Percentiles rank a stretch among this genome's conserved stretches.
Evolutionary conservation across 2,329 filamentous ascomycete species (phyloP).

Genomic region (Aspergillus aculeatus): DNA sequence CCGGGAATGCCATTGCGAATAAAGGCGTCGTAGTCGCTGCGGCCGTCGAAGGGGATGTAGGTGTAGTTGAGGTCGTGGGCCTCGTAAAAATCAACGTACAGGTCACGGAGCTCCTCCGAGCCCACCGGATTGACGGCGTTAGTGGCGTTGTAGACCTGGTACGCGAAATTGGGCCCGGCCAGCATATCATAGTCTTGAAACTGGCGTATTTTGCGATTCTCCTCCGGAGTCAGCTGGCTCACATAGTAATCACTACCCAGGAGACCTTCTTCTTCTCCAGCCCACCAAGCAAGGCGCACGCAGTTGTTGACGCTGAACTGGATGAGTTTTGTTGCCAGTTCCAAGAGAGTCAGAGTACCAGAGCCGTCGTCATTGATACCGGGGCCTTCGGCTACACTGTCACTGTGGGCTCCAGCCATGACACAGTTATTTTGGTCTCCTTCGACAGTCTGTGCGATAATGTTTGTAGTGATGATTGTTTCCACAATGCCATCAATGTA

Average conservation of each 20-base stretch:
- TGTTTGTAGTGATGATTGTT: constrained; percentile 53
- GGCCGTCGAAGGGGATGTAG: constrained; percentile 72
- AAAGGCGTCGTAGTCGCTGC: constrained; percentile 77
- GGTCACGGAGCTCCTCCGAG: constrained; percentile 65
- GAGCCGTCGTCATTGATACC: constrained; percentile 79
- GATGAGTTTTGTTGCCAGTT: constrained; percentile 60
- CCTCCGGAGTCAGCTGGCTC: constrained; percentile 45
- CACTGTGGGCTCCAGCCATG: constrained; percentile 59
- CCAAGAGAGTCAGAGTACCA: constrained; percentile 60
- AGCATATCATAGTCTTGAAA: constrained; percentile 74
- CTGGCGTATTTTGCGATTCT: constrained; percentile 60
- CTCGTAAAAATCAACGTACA: constrained; percentile 68
- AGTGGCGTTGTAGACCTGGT: constrained; percentile 56
- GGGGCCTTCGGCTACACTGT: constrained; percentile 60
- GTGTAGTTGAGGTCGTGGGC: constrained; percentile 65
- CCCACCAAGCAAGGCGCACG: constrained; percentile 66
- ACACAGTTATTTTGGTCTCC: constrained; percentile 60
- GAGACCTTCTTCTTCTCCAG: constrained; percentile 61
- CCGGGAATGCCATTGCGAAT: constrained; percentile 69
- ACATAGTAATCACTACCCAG: constrained; percentile 60
- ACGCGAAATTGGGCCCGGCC: constrained; percentile 58
- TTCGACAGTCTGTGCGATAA: constrained; percentile 58
- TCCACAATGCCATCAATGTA: constrained; percentile 48
- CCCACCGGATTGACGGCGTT: constrained; percentile 58
- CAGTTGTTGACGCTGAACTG: constrained; percentile 71